Conservation (phyloP, 257 asterid genomes). For the Voacanga thouarsii region DNA sequence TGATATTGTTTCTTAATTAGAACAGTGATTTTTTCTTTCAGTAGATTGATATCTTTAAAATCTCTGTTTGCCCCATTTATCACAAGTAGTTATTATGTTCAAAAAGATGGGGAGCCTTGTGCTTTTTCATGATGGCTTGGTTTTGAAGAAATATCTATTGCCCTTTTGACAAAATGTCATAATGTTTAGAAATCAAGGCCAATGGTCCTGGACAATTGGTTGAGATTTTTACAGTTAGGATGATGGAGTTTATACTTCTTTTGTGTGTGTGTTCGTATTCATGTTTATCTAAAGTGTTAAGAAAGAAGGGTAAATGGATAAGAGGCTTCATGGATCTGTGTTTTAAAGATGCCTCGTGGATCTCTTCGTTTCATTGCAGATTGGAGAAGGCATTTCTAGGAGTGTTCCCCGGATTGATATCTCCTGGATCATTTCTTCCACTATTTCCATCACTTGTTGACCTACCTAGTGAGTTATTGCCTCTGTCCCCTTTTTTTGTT, state of each 20-base stretch:
- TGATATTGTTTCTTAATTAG: background rate
- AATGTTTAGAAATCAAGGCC: background rate
- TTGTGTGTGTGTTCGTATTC: background rate
- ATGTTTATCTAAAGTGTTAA: background rate
- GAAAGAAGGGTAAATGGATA: background rate
- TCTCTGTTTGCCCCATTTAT: background rate
- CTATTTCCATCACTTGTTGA: constrained; percentile 73
- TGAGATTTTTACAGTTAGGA: background rate
- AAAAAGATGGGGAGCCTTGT: background rate
- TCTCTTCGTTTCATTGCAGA: constrained; percentile 35
- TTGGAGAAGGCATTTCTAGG: constrained; percentile 52
- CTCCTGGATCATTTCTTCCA: constrained; percentile 85
- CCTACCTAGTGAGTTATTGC: constrained; percentile 70
- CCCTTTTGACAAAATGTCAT: background rate
- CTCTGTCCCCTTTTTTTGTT: background rate
- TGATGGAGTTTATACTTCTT: background rate
- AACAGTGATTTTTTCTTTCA: background rate
- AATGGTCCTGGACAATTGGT: background rate
- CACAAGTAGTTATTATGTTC: background rate
- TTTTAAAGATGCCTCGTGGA: background rate
- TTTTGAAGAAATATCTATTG: background rate
- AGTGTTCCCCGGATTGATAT: constrained; percentile 59
- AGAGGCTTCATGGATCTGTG: background rate
- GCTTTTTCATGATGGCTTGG: background rate
- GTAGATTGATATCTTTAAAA: too few species aligned